These are phyloP conservation scores for Rhynchospora breviuscula DNA, from an alignment of 176 grass and related monocot genomes.

Conservation along the genomic window DNA sequence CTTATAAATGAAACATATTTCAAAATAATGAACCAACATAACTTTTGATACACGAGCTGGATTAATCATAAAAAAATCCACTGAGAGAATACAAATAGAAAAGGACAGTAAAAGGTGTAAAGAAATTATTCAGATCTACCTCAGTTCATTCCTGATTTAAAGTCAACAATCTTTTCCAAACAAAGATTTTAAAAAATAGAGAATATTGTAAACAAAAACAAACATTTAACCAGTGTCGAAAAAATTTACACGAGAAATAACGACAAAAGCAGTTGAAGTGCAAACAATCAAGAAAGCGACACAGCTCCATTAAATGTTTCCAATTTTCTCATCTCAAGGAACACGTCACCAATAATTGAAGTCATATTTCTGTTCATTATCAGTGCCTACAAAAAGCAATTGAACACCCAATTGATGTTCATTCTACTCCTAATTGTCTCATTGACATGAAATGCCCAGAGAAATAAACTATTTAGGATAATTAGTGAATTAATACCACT, in stretches of 20 bases:
- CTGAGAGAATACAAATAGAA: not conserved
- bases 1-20: not conserved
- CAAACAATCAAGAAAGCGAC: constrained; percentile 5
- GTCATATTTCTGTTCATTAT: constrained; percentile 4
- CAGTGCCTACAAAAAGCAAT: constrained; percentile 17
- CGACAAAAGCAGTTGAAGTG: not conserved
- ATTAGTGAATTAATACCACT: not conserved
- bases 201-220: not conserved
- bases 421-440: constrained; percentile 7
- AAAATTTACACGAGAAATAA: not conserved
- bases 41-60: not conserved
- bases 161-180: not conserved
- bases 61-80: not conserved
- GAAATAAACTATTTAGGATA: not conserved
- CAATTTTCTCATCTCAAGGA: not conserved
- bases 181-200: not conserved
- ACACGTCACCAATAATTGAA: constrained; percentile 10
- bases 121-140: not conserved
- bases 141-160: not conserved
- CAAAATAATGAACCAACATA: not conserved
- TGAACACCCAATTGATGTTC: constrained; percentile 22
- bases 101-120: not conserved
- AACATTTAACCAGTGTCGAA: not conserved
- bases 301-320: not conserved
- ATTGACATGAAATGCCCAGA: not conserved